Conservation (phyloP, 2,329 filamentous ascomycete genomes). For the Talaromyces funiculosus region DNA sequence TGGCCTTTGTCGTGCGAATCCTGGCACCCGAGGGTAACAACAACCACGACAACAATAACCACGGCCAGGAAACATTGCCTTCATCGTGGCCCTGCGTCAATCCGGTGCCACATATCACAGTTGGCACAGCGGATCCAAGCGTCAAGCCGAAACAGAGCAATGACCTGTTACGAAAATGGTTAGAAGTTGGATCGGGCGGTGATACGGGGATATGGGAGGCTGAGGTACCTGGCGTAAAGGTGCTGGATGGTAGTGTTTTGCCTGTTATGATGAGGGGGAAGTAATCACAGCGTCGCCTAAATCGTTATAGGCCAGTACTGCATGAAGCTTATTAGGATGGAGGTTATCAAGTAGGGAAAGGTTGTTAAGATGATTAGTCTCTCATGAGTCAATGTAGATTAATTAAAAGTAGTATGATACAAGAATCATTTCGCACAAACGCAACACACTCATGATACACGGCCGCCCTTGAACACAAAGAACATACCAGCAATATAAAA, state of each 20-base stretch:
- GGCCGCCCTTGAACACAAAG: background rate
- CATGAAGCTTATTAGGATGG: background rate
- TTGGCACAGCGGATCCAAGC: conserved; percentile 67
- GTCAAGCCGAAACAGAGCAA: conserved; percentile 97
- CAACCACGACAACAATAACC: background rate
- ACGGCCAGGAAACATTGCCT: background rate
- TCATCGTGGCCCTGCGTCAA: conserved; percentile 66
- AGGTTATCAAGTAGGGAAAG: background rate
- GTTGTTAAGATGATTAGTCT: background rate
- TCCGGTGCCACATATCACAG: conserved; percentile 74
- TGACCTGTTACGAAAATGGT: conserved; percentile 69
- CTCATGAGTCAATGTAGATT: background rate
- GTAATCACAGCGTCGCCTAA: background rate
- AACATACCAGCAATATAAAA: background rate
- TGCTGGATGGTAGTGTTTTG: conserved; percentile 52
- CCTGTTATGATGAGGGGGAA: conserved; percentile 40
- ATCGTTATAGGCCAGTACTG: too few species aligned
- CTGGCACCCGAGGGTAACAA: conserved; percentile 22
- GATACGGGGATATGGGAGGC: conserved; percentile 52
- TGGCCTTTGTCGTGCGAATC: conserved; percentile 83
- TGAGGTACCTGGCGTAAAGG: conserved; percentile 49
- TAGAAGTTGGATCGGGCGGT: conserved; percentile 52
- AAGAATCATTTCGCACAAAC: background rate
- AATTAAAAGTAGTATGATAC: background rate
- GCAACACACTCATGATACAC: background rate